Evolutionary conservation across 75 land plant genomes (phyloP), one percentile per base, ranked within the genome.

Genomic region (Ceratopteris richardii): DNA sequence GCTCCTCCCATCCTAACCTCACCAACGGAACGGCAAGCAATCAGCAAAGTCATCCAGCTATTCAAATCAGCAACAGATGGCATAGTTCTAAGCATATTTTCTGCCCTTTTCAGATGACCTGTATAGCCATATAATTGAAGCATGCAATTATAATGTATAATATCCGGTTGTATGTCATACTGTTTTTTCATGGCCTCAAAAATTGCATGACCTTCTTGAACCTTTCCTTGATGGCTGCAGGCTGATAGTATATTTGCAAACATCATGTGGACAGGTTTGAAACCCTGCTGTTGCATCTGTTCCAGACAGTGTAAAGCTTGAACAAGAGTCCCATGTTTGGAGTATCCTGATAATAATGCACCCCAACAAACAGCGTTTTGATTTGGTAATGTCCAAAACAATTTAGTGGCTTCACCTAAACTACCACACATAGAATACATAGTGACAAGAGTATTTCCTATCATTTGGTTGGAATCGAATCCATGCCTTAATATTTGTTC

Each of bases 311-410:
- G 40, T 1, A 56, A 14, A 0, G 67, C 67, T 19, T 52, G 33
- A 31, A 31, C 24, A 22, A 75, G 19, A 66, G 50, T 27, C 14
- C 18, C 50, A 46, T 46, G 50, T 3, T 18, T 14, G 17, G 50
- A 46, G 50, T 46, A 46, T 46, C 50, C 50, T 46, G 50, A 46
- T 46, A 46, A 5, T n/a, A 46, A 17, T 21, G 50, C 18, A 75
- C 68, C 68, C 85, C 85, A 85, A 0, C 82, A 71, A 9, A 79
- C 69, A 53, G 70, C 28, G 68, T 73, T 74, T 53, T 61, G 71
- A 43, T 57, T 53, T n/a, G n/a, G 29, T 44, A 80, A 73, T 37
- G 57, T 43, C 47, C 64, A 62, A 68, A 80, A 84, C 31, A 77
- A 74, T 29, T 43, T 33, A 10, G 22, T 30, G 29, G 87, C 87